Evolutionary conservation across 345 rosid genomes (phyloP).

Genomic region (Eutrema heterophyllum): DNA sequence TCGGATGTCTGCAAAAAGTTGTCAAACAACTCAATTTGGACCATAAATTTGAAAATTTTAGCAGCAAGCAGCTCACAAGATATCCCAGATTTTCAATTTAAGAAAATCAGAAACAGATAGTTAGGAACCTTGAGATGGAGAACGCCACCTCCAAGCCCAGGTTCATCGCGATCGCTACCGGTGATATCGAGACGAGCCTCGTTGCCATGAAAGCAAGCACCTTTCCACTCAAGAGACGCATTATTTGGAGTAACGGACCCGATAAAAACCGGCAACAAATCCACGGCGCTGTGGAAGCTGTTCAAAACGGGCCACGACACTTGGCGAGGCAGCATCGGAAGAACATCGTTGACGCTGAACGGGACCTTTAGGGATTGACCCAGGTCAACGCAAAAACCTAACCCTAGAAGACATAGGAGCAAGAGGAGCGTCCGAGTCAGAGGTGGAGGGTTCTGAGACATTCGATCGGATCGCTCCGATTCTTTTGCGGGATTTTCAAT

Average conservation of each 20-base stretch:
- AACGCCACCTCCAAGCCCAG: constrained; percentile 82
- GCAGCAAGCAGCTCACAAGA: too few species aligned
- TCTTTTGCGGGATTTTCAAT: background rate
- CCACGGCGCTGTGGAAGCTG: constrained; percentile 78
- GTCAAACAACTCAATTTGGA: too few species aligned
- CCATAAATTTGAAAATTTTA: too few species aligned
- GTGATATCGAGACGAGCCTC: constrained; percentile 69
- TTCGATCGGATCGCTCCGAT: constrained; percentile 20
- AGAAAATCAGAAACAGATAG: background rate
- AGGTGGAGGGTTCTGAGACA: constrained; percentile 33
- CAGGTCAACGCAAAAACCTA: constrained; percentile 33
- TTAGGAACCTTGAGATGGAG: constrained; percentile 61
- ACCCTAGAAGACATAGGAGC: constrained; percentile 36
- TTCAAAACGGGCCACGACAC: constrained; percentile 91
- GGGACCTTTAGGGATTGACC: constrained; percentile 59
- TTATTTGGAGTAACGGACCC: constrained; percentile 68
- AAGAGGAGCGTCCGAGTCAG: constrained; percentile 12
- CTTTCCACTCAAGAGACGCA: constrained; percentile 72
- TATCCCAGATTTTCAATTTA: background rate
- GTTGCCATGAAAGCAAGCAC: constrained; percentile 86
- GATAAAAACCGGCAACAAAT: constrained; percentile 75
- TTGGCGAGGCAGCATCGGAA: constrained; percentile 82
- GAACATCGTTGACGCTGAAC: constrained; percentile 68
- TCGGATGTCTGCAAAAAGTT: constrained; percentile 55
- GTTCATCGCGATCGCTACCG: constrained; percentile 45